Evolutionary conservation across 1,284 basidiomycete genomes (phyloP).

Genomic region (Ganoderma resinaceum): DNA sequence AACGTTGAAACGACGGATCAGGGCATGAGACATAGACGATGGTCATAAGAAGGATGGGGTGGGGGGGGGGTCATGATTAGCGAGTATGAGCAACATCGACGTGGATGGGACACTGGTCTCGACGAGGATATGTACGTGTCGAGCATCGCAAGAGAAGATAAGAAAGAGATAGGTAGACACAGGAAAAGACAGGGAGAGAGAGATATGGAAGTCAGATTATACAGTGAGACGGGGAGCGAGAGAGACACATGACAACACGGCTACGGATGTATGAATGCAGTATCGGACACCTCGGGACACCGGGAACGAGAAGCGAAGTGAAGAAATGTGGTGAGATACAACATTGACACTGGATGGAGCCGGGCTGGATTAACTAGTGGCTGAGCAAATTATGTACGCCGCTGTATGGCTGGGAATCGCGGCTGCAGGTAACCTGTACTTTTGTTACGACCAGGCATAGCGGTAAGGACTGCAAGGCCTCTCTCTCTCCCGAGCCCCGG

Average conservation of each 20-base stretch:
- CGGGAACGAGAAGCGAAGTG: conserved; percentile 7
- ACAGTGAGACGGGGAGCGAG: conserved; percentile 8
- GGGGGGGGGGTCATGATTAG: conserved; percentile 8
- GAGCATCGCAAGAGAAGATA: conserved; percentile 14
- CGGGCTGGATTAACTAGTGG: neutral
- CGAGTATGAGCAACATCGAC: neutral
- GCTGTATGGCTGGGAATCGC: conserved; percentile 18
- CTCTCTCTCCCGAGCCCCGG: neutral
- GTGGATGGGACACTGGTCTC: conserved; percentile 15
- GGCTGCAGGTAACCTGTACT: conserved; percentile 16
- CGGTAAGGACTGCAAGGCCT: neutral
- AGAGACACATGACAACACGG: neutral
- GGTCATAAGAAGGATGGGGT: neutral
- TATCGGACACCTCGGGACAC: neutral
- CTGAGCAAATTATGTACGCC: conserved; percentile 24
- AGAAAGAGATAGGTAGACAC: neutral
- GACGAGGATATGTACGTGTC: conserved; percentile 32
- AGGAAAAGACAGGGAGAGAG: neutral
- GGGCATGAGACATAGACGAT: neutral
- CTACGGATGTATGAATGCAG: neutral
- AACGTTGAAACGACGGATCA: neutral
- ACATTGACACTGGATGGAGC: neutral
- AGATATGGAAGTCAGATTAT: conserved; percentile 11
- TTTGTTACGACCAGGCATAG: conserved; percentile 17
- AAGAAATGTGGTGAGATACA: neutral